Conservation (phyloP, 768 basidiomycete species). For the Hirschioporus abietinus region DNA sequence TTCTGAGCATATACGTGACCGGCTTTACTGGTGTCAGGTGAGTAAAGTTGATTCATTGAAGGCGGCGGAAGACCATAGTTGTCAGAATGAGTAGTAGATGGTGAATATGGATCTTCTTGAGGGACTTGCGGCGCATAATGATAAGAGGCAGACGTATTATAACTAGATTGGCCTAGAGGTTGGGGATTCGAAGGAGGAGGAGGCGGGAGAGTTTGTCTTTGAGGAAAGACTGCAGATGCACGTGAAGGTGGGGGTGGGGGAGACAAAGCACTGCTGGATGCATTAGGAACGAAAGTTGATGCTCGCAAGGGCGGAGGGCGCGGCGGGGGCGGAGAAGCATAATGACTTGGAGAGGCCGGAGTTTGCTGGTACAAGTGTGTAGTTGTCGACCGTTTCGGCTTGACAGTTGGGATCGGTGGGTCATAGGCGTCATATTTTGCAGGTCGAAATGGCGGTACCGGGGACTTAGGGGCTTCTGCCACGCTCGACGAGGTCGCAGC, state of each 20-base stretch:
- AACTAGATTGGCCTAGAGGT: constrained; percentile 14
- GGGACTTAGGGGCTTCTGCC: background rate
- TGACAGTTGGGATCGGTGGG: constrained; percentile 24
- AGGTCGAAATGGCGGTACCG: constrained; percentile 17
- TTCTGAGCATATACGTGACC: background rate
- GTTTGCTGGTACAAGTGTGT: background rate
- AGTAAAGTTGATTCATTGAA: background rate
- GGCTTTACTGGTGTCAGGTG: background rate
- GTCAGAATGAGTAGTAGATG: constrained; percentile 1
- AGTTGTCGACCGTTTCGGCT: constrained; percentile 5
- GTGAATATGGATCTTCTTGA: background rate
- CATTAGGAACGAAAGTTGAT: constrained; percentile 12
- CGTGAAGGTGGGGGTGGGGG: constrained; percentile 9
- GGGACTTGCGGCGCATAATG: background rate
- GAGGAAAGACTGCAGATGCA: constrained; percentile 8
- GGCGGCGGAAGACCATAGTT: background rate
- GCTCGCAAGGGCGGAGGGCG: constrained; percentile 6
- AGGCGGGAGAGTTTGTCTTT: constrained; percentile 17
- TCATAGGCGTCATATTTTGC: constrained; percentile 26
- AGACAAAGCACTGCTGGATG: constrained; percentile 4
- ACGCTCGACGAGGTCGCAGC: constrained; percentile 5
- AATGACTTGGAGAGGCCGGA: constrained; percentile 5
- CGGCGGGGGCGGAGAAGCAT: constrained; percentile 2
- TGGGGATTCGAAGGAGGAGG: constrained; percentile 17
- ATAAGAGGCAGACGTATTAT: constrained; percentile 1